Evolutionary conservation across 2,329 filamentous ascomycete species (phyloP), one percentile per base, ranked within the genome.

Genomic region (Keithomyces neogunnii): DNA sequence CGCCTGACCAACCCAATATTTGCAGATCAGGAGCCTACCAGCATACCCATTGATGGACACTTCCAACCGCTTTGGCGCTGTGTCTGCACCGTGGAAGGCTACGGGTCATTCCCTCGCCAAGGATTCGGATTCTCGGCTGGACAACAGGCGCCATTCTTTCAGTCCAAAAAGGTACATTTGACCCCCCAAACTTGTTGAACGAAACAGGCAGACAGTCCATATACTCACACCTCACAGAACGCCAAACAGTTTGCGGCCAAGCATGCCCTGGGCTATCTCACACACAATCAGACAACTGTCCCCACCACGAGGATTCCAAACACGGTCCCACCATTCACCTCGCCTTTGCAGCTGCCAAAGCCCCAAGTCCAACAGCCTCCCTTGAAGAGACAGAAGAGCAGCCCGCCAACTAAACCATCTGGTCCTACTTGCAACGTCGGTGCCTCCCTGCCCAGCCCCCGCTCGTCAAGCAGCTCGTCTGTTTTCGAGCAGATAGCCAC

Each of bases 181-280:
- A 10, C 33, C 33, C 10, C 33, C 6, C 33, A 6, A 19, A 35
- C 33, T 11, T 6, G 7, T 31, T 32, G 11, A 19, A 19, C 19
- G 19, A 19, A 19, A 19, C 19, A 19, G 19, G 19, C 19, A 19
- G 19, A 19, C 19, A 19, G 19, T 19, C 19, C 19, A 19, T 19
- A 19, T 19, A 19, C 19, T 19, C 19, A 19, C 29, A 45, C 9
- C 9, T 10, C 8, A 2, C 46, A 71, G 65, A 61, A 73, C 36
- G 77, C 79, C 29, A 80, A 77, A 61, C 68, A 73, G 54, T 78
- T 74, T 55, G 77, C 78, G 1, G 76, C 78, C 28, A 72, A 70
- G 56, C 69, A 68, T 10, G 76, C 76, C 29, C 56, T 73, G 28
- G 61, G 68, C 6, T 77, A 69, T 65, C 64, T 78, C 45, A 35